Evolutionary conservation across 495 filamentous ascomycete genomes (phyloP), one percentile per base, ranked within the genome.

Genomic region (Neurospora discreta): DNA sequence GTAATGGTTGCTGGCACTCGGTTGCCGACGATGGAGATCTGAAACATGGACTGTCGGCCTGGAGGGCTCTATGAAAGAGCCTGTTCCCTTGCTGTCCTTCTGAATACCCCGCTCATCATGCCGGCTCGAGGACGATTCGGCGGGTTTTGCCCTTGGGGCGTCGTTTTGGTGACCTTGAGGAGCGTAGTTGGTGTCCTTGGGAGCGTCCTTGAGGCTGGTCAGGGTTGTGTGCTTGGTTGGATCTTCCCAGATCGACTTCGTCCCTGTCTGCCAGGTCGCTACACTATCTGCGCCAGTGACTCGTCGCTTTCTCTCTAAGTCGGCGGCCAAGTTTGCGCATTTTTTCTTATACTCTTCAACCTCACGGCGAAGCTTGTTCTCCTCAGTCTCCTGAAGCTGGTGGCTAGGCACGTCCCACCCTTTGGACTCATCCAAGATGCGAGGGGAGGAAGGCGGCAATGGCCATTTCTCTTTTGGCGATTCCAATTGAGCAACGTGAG

Each of bases 401-500:
- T 2, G 0, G 39, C 0, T 3, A 40, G 39, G 13, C 1, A 40
- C 39, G 1, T 40, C 1, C 39, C 39, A 40, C 39, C 0, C 13
- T 41, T 41, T 41, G 0, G 0, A 1, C 39, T 41, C 39, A 1
- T 2, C 15, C 39, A 4, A 13, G 0, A 0, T 60, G 20, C 0
- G 23, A 60, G 23, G 5, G 23, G 46, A 23, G 11, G 13, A 26
- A 13, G 46, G 52, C 1, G 52, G 52, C 52, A 60, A 33, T 60
- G 52, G 1, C 52, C 26, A 60, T 0, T 33, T 30, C 0, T 60
- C 52, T 26, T 60, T 60, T 3, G 52, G 6, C 6, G 52, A 60
- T 16, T 16, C 26, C 13, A 2, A 0, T 60, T 6, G 52, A 15
- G 13, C 0, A 60, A 0, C 3, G 8, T 0, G 44, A 33, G 0